Evolutionary conservation across 768 basidiomycete species (phyloP).

Genomic region (Sistotremastrum niveocremeum): DNA sequence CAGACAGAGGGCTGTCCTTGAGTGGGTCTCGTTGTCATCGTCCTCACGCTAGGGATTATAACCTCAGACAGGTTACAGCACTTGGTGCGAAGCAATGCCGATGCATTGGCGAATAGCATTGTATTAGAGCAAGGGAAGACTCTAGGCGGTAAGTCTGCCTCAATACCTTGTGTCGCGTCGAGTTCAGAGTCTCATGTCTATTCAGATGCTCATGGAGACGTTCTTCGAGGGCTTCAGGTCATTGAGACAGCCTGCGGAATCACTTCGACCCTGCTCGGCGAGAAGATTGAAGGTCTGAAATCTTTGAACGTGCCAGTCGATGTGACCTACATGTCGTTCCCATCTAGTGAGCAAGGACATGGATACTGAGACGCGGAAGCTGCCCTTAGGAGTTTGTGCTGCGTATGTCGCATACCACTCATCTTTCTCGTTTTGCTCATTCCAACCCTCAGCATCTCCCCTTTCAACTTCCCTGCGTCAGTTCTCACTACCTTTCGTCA

Average conservation of each 20-base stretch:
- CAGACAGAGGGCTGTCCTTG: slow-evolving; percentile 78
- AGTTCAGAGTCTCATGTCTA: neutral
- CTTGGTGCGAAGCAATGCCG: slow-evolving; percentile 72
- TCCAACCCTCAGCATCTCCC: slow-evolving; percentile 27
- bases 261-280: slow-evolving; percentile 75
- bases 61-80: slow-evolving; percentile 55
- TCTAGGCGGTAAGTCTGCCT: slow-evolving; percentile 40
- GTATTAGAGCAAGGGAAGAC: slow-evolving; percentile 97
- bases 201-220: slow-evolving; percentile 86
- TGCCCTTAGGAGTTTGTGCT: slow-evolving; percentile 79
- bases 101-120: slow-evolving; percentile 77
- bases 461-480: slow-evolving; percentile 86
- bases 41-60: neutral
- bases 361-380: slow-evolving; percentile 79
- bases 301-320: no score
- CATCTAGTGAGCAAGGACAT: slow-evolving; percentile 73
- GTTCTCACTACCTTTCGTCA: slow-evolving; percentile 11
- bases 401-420: neutral
- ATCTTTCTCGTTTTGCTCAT: neutral
- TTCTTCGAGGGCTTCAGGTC: slow-evolving; percentile 85
- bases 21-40: slow-evolving; percentile 38
- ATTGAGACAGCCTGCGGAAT: slow-evolving; percentile 71
- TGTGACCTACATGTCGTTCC: no score
- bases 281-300: slow-evolving; percentile 54
- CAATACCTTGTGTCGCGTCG: no score